Percentiles rank a stretch among this genome's conserved stretches.
Evolutionary conservation across 2,329 filamentous ascomycete genomes (phyloP).

Genomic region (Sclerotinia sclerotiorum): DNA sequence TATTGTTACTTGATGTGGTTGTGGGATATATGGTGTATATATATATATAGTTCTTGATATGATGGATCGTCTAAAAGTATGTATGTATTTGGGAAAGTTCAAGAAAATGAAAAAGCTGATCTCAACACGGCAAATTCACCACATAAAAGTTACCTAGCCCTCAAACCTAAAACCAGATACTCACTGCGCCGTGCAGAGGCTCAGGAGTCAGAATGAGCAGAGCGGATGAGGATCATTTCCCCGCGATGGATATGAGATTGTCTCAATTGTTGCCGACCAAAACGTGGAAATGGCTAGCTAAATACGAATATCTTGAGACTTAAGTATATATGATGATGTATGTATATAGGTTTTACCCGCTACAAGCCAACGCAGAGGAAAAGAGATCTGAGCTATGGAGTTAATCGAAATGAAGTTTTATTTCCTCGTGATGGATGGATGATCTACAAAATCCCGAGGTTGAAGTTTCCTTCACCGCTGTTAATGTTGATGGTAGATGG

Average conservation of each 20-base stretch:
- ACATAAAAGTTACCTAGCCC: background rate
- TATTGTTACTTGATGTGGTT: too few relatives aligned
- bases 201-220: background rate
- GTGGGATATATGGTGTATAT: too few relatives aligned
- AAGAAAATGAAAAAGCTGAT: background rate
- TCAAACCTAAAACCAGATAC: background rate
- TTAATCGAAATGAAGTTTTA: slow-evolving; percentile 13
- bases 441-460: slow-evolving; percentile 7
- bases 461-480: slow-evolving; percentile 19
- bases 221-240: slow-evolving; percentile 16
- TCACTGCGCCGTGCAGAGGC: slow-evolving; percentile 2
- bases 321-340: slow-evolving; percentile 10
- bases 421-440: slow-evolving; percentile 3
- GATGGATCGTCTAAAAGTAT: background rate
- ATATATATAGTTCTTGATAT: background rate
- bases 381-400: slow-evolving; percentile 2
- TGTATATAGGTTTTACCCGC: slow-evolving; percentile 6
- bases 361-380: background rate
- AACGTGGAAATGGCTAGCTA: background rate
- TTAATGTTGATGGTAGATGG: slow-evolving; percentile 10
- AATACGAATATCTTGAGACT: background rate
- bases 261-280: slow-evolving; percentile 20
- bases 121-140: background rate
- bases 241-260: slow-evolving; percentile 17
- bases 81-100: background rate